Evolutionary conservation across 768 basidiomycete species (phyloP), one percentile per base, ranked within the genome.

Genomic region (Termitomyces sp.): DNA sequence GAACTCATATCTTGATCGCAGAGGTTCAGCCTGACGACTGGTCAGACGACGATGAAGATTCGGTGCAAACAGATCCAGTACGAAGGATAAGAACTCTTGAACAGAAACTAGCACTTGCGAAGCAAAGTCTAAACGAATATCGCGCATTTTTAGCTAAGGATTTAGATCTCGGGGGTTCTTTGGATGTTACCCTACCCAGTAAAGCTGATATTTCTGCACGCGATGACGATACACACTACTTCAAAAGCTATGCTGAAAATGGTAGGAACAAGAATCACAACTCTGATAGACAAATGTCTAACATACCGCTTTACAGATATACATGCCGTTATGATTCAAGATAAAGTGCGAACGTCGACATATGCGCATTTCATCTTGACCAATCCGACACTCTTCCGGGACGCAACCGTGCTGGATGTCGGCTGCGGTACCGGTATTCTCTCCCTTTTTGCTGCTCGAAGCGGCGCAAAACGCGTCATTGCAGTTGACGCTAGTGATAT

Each of bases 341-440:
- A 98, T 70, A 89, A 89, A 77, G 91, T 95, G 50, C 83, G 96
- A 56, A 98, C 96, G 2, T 86, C 95, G 26, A 88, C 93, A 1
- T 98, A 98, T 70, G 93, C 93, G 12, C 82, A 88, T 20, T 98
- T 92, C 74, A 95, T 98, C 70, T 77, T 95, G 30, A 85, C 82
- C 6, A 95, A 89, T 69, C 89, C 93, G 0, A 69, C 78, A 6
- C 74, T 95, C 13, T 97, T 98, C 78, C 82, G 83, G 57, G 90
- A 87, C 63, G 91, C 93, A 18, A 73, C 88, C 52, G 96, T 98
- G 5, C 85, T 98, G 59, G 96, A 98, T 65, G 95, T 98, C 26
- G 96, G 96, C 5, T 98, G 96, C 66, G 96, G 96, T 1, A 97
- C 95, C 0, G 93, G 95, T 2, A 94, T 97, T 51, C 78, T 97